Evolutionary conservation across 768 basidiomycete species (phyloP).

Genomic region (Tricholoma matsutake): DNA sequence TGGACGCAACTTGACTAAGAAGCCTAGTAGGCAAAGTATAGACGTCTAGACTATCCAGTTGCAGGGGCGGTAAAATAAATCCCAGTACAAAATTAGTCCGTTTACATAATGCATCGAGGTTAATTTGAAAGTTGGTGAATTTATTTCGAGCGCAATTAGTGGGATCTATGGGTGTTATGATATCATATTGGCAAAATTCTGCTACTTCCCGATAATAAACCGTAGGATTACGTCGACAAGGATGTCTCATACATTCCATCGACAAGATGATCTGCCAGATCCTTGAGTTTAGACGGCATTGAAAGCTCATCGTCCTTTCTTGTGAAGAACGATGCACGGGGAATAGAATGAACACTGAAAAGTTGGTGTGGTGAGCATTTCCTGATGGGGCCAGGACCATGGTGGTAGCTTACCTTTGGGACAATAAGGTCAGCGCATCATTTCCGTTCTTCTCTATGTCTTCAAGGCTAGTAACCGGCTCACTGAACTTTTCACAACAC

Average conservation of each 20-base stretch:
- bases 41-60: no score
- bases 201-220: no score
- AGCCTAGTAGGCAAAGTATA: no score
- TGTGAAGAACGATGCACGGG: slow-evolving; percentile 10
- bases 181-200: no score
- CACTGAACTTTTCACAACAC: slow-evolving; percentile 7
- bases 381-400: not conserved
- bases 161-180: no score
- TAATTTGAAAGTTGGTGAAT: no score
- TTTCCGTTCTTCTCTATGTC: slow-evolving; percentile 10
- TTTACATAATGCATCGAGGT: no score
- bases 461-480: not conserved
- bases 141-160: no score
- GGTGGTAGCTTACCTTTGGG: slow-evolving; percentile 6
- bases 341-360: slow-evolving; percentile 12
- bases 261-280: slow-evolving; percentile 8
- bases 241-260: slow-evolving; percentile 1
- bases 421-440: slow-evolving; percentile 8
- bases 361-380: slow-evolving; percentile 11
- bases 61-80: no score
- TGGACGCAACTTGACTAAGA: no score
- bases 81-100: no score
- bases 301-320: slow-evolving; percentile 6
- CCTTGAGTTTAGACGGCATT: slow-evolving; percentile 8
- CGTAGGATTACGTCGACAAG: no score